phyloP scores from a whole-genome alignment of 495 filamentous ascomycete species.

The Hyaloscypha bicolor region DNA sequence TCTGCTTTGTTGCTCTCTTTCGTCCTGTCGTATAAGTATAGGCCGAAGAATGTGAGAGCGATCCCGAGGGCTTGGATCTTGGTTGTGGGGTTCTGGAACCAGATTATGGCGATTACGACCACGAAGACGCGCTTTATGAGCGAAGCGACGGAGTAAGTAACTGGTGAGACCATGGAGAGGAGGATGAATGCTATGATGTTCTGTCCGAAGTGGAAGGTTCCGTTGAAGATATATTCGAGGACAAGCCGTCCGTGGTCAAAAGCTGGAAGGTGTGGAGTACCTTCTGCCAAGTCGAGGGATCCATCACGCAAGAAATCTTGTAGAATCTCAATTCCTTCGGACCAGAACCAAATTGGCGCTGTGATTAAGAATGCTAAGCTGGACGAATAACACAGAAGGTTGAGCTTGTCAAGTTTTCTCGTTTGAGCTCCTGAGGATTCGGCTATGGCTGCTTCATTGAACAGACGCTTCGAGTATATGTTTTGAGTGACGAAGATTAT shows the following conservation, averaged over 20 bases:
- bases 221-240: constrained; percentile 93
- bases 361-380: constrained; percentile 89
- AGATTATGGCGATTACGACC: constrained; percentile 90
- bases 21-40: constrained; percentile 96
- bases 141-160: constrained; percentile 95
- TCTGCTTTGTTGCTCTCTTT: constrained; percentile 83
- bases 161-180: constrained; percentile 87
- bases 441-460: constrained; percentile 86
- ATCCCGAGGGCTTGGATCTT: constrained; percentile 83
- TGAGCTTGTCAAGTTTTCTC: constrained; percentile 92
- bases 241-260: constrained; percentile 79
- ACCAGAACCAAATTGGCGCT: constrained; percentile 90
- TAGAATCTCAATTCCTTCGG: constrained; percentile 78
- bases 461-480: constrained; percentile 98
- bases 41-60: constrained; percentile 81
- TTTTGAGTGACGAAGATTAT: constrained; percentile 98
- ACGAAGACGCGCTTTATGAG: constrained; percentile 98
- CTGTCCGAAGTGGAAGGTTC: constrained; percentile 94
- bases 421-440: constrained; percentile 69
- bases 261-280: constrained; percentile 51
- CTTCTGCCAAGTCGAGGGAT: constrained; percentile 57
- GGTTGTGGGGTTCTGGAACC: constrained; percentile 91
- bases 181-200: constrained; percentile 94
- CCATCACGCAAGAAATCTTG: constrained; percentile 71
- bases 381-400: constrained; percentile 94